Base-by-base conservation (phyloP, 116 monocot genomes). In the Posidonia oceanica region DNA sequence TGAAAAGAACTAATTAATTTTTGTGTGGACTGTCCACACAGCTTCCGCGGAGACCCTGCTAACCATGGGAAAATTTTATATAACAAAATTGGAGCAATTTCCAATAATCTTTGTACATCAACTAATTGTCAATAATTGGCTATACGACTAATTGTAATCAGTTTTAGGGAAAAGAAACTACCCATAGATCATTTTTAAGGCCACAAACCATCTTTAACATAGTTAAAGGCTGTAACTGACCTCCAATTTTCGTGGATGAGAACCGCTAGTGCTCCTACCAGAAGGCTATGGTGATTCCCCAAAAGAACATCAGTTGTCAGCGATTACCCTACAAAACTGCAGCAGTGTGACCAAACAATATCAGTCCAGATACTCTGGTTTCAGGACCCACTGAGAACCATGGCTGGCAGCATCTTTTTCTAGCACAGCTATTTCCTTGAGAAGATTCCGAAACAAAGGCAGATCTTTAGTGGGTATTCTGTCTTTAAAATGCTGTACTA, bases 371-470 rank as follows among this genome's bases (percentile, higher is more conserved):
- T 91, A 96, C 22, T 87, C 96, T 13, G 84, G 72, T 74, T 85
- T 96, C 78, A 91, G 71, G 37, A 87, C 80, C 96, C 96, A 96
- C 61, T 61, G 80, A 21, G 86, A 74, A 8, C 87, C 82, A 63
- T 69, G 5, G 53, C 72, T 52, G 4, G 23, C 55, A 10, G 72
- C 68, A 73, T 69, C 66, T 74, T 79, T 95, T 71, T 81, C 76
- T 42, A 91, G 63, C 7, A 74, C 72, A 2, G 96, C 91, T 39
- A 96, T 96, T 67, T 91, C 86, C 79, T 88, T 91, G 51, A 95
- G 83, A 52, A 95, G 86, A 76, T 76, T 91, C 67, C 88, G 84
- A 61, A 91, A 95, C 0, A 95, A 54, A 6, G 80, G 78, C 69
- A 83, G 52, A 75, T 95, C 91, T 74, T 84, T 78, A 0, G 86